Conservation (phyloP, 1,139 yeast genomes). For the Candida sojae region DNA sequence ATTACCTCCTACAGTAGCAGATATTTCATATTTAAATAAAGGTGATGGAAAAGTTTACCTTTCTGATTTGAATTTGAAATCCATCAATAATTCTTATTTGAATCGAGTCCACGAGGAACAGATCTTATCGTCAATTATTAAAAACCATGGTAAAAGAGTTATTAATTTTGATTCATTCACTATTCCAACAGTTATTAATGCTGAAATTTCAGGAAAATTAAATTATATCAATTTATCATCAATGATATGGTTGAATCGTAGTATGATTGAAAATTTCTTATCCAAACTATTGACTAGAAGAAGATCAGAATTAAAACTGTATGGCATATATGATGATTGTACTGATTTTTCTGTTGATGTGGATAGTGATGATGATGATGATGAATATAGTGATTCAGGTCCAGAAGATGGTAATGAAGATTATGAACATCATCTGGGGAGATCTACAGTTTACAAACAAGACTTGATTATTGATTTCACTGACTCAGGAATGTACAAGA, state of each 20-base stretch:
- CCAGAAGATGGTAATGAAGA: constrained; percentile 6
- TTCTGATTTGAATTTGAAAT: constrained; percentile 43
- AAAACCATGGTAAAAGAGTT: constrained; percentile 20
- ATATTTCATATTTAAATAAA: constrained; percentile 28
- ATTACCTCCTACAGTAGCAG: constrained; percentile 27
- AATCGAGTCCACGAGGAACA: constrained; percentile 38
- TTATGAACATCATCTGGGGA: constrained; percentile 9
- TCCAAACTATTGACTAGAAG: constrained; percentile 17
- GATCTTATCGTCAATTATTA: constrained; percentile 33
- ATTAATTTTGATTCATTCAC: constrained; percentile 9
- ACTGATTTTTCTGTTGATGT: constrained; percentile 5
- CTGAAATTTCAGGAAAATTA: constrained; percentile 21
- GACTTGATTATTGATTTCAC: constrained; percentile 46
- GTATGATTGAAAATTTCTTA: constrained; percentile 35
- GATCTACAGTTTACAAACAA: constrained; percentile 17
- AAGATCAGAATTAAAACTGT: constrained; percentile 8
- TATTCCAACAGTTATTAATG: constrained; percentile 16
- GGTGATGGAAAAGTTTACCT: constrained; percentile 45
- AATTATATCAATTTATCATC: constrained; percentile 42
- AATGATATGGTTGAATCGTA: constrained; percentile 55
- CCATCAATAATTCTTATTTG: constrained; percentile 36
- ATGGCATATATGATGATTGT: constrained; percentile 9
- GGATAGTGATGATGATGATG: neutral
- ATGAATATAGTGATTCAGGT: constrained; percentile 4
- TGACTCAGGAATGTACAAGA: constrained; percentile 61